These are phyloP conservation scores for Fragilariopsis cylindrus DNA, from an alignment of 108 stramenopile species.

Conservation along the genomic window DNA sequence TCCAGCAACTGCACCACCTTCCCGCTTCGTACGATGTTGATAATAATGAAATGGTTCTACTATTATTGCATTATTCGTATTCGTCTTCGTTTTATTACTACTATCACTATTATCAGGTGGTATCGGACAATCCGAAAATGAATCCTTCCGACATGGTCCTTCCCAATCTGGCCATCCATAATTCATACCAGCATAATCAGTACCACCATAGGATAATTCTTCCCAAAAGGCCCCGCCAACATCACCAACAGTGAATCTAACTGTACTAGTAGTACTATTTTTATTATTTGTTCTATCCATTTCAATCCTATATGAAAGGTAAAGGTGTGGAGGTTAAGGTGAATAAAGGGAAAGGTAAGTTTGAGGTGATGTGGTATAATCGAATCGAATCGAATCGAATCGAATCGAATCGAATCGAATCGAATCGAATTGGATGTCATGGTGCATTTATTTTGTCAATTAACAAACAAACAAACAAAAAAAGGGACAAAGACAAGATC, in stretches of 20 bases:
- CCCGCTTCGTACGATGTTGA: neutral
- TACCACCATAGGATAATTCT: constrained; percentile 23
- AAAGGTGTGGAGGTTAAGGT: neutral
- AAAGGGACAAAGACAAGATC: too few relatives aligned
- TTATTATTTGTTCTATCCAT: neutral
- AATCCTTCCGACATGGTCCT: constrained; percentile 14
- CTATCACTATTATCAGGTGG: neutral
- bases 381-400: too few relatives aligned
- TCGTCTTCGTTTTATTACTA: neutral
- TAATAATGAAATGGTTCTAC: constrained; percentile 30
- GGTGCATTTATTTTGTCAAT: too few relatives aligned
- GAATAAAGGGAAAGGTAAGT: neutral
- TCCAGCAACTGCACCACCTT: constrained; percentile 21
- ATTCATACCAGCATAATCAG: constrained; percentile 18
- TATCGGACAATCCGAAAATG: neutral
- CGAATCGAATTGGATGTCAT: too few relatives aligned
- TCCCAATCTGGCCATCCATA: constrained; percentile 33
- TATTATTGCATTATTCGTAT: neutral
- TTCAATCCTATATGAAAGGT: neutral
- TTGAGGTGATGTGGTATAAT: too few relatives aligned
- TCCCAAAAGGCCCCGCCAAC: constrained; percentile 29
- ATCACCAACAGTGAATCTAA: constrained; percentile 5
- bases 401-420: too few relatives aligned
- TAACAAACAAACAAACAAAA: too few relatives aligned
- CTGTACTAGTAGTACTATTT: neutral